Evolutionary conservation across 177 flowering plant genomes (phyloP).

Genomic region (Vitis hybrid): DNA sequence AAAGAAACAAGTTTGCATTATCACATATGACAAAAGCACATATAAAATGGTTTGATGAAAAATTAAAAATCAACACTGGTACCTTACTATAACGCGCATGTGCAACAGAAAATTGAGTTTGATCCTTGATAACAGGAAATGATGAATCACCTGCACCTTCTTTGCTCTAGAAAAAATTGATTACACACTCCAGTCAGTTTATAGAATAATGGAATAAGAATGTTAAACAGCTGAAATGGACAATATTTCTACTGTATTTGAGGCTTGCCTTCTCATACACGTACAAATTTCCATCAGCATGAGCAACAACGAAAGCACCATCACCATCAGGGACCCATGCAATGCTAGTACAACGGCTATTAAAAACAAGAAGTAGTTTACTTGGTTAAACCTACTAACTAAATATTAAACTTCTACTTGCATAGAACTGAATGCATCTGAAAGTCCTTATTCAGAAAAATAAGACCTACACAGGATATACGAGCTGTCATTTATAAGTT

Average conservation of each 20-base stretch:
- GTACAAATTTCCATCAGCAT: slow-evolving; percentile 93
- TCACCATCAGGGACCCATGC: slow-evolving; percentile 98
- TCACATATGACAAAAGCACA: not conserved
- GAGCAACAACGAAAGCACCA: slow-evolving; percentile 93
- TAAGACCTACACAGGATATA: too few relatives aligned
- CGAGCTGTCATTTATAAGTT: too few relatives aligned
- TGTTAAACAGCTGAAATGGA: not conserved
- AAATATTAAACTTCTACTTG: too few relatives aligned
- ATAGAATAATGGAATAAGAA: slow-evolving; percentile 2
- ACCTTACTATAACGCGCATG: slow-evolving; percentile 96
- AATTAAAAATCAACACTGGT: slow-evolving; percentile 1
- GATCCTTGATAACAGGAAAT: slow-evolving; percentile 90
- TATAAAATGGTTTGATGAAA: not conserved
- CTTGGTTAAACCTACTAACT: not conserved
- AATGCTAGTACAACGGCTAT: slow-evolving; percentile 89
- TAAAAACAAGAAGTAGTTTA: slow-evolving; percentile 23
- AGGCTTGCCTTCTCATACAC: slow-evolving; percentile 91
- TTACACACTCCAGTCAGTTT: slow-evolving; percentile 7
- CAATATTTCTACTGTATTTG: slow-evolving; percentile 1
- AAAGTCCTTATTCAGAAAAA: too few relatives aligned
- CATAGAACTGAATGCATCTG: too few relatives aligned
- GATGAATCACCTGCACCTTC: slow-evolving; percentile 91
- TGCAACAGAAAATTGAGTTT: slow-evolving; percentile 85
- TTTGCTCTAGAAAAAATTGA: slow-evolving; percentile 52
- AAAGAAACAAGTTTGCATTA: not conserved